Percentiles rank a stretch among this genome's conserved stretches.
These are phyloP conservation scores for Podila horticola DNA, from an alignment of 192 early-diverging fungal species.

Conservation along the genomic window DNA sequence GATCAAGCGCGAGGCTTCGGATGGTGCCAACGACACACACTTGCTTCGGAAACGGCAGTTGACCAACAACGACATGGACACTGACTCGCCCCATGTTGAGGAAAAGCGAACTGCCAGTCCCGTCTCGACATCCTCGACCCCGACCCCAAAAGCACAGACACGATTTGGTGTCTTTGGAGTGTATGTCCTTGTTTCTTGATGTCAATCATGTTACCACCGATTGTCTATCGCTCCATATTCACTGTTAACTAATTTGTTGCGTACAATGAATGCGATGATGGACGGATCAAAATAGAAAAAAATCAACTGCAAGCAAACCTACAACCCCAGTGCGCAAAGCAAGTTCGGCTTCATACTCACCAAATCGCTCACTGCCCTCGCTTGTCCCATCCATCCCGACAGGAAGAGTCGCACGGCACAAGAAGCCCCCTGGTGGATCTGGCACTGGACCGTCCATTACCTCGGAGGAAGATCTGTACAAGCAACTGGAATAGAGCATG, in stretches of 20 bases:
- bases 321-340: no score
- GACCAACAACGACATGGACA: background rate
- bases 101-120: background rate
- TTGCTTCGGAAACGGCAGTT: background rate
- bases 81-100: background rate
- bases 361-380: no score
- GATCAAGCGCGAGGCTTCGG: slow-evolving; percentile 36
- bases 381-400: background rate
- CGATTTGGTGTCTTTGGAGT: slow-evolving; percentile 1
- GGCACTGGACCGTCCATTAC: slow-evolving; percentile 9
- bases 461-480: slow-evolving; percentile 35
- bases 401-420: background rate
- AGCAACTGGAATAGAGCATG: slow-evolving; percentile 18
- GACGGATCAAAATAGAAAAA: no score
- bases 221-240: background rate
- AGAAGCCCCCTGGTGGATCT: background rate
- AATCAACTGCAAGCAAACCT: no score
- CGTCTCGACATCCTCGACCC: background rate
- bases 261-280: no score
- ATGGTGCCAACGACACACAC: background rate
- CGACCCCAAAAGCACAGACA: background rate
- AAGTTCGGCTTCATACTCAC: no score
- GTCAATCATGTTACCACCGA: background rate
- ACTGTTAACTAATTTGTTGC: background rate
- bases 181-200: background rate